These are phyloP conservation scores for Talaromyces funiculosus DNA, from an alignment of 2,329 filamentous ascomycete species.

Conservation along the genomic window DNA sequence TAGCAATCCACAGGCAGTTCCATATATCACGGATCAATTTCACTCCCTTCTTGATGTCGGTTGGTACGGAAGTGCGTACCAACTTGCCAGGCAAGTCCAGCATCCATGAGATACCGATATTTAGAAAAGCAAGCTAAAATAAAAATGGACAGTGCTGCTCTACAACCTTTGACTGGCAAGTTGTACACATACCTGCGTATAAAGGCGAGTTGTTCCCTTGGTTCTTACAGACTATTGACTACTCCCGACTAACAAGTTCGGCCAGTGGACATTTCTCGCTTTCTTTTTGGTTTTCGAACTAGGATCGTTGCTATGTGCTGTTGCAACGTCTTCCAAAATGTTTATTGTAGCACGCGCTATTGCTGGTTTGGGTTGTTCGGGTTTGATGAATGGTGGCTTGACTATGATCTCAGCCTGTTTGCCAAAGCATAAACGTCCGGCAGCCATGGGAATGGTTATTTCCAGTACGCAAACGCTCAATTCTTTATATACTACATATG, in stretches of 20 bases:
- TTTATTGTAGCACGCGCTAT: slow-evolving; percentile 22
- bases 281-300: slow-evolving; percentile 23
- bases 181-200: slow-evolving; percentile 42
- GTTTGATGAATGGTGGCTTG: slow-evolving; percentile 19
- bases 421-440: slow-evolving; percentile 16
- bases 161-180: slow-evolving; percentile 51
- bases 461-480: too few relatives aligned
- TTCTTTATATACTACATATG: too few relatives aligned
- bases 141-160: slow-evolving; percentile 43
- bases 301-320: slow-evolving; percentile 22
- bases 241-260: too few relatives aligned
- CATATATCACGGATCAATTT: too few relatives aligned
- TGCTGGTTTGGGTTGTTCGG: slow-evolving; percentile 19
- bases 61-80: slow-evolving; percentile 33
- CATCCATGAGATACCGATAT: too few relatives aligned
- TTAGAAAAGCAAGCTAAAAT: too few relatives aligned
- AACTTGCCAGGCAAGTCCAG: neutral
- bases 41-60: too few relatives aligned
- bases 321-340: slow-evolving; percentile 20
- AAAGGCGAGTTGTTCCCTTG: too few relatives aligned
- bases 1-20: too few relatives aligned
- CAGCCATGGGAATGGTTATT: too few relatives aligned
- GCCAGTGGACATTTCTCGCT: slow-evolving; percentile 25
- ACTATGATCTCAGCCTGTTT: slow-evolving; percentile 16
- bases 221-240: too few relatives aligned